A percentile compares a stretch with the other conserved stretches of the same genome.
Conservation (phyloP, 768 basidiomycete species). For the Coprinellus micaceus region DNA sequence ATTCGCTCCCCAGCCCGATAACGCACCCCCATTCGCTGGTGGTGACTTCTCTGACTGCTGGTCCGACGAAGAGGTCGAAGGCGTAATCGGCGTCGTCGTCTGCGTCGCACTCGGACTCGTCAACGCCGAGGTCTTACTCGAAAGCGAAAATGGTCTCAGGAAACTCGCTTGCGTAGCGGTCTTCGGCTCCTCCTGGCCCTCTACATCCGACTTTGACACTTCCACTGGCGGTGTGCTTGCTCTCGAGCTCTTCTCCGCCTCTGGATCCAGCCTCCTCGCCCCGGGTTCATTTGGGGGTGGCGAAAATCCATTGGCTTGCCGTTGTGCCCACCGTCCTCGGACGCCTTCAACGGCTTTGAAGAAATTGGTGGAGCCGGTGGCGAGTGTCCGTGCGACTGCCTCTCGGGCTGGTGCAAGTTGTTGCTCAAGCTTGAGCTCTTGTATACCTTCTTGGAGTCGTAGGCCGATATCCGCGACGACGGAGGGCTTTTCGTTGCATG, state of each 20-base stretch:
- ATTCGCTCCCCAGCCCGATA: conserved; percentile 29
- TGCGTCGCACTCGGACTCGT: background rate
- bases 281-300: conserved; percentile 18
- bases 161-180: conserved; percentile 20
- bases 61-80: conserved; percentile 2
- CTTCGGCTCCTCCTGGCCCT: conserved; percentile 12
- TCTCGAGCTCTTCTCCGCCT: conserved; percentile 30
- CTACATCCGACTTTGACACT: conserved; percentile 27
- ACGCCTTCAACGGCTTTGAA: conserved; percentile 92
- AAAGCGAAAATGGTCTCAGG: conserved; percentile 26
- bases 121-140: conserved; percentile 13
- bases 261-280: too few relatives aligned
- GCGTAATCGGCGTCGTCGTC: conserved; percentile 1
- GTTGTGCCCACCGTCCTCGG: conserved; percentile 61
- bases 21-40: conserved; percentile 13
- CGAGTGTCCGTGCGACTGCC: conserved; percentile 75
- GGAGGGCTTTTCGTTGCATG: conserved; percentile 87
- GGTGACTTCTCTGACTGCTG: conserved; percentile 11
- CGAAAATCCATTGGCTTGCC: conserved; percentile 18
- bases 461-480: conserved; percentile 90
- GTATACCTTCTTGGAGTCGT: conserved; percentile 88
- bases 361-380: conserved; percentile 71
- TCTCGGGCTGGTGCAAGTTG: conserved; percentile 92
- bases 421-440: conserved; percentile 89
- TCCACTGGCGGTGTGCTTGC: conserved; percentile 37